Base-by-base conservation (phyloP, 2,329 filamentous ascomycete genomes). In the Neonectria ditissima region DNA sequence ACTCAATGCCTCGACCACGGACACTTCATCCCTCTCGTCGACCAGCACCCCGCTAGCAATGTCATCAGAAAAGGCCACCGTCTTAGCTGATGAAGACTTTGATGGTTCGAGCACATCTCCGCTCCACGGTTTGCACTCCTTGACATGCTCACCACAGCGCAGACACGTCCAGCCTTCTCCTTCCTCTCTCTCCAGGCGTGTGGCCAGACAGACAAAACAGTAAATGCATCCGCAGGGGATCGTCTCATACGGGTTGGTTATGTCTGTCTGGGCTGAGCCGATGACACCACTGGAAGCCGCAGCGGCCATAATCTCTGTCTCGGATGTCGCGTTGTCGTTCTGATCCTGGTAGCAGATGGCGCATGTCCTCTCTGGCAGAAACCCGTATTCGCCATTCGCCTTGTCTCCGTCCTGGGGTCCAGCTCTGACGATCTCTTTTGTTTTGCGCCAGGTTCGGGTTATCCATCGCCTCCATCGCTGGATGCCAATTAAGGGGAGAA, bases 291-390 rank as follows among this genome's bases (percentile, higher is more conserved):
- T 89, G 5, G 89, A 89, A 11, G 88, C 85, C 2, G 89, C 87
- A 1, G 89, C 87, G 1, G 91, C 89, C 69, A 97, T 82, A 4
- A 94, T 82, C 69, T 97, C 93, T 48, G 86, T 89, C 79, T 97
- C 94, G 2, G 88, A 89, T 1, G 88, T 86, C 1, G 89, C 85
- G 2, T 81, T 80, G 10, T 92, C 86, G 76, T 97, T 97, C 77
- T 97, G 93, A 71, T 97, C 94, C 73, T 94, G 90, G 78, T 98
- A 98, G 81, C 96, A 99, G 67, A 99, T 97, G 53, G 94, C 94
- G 78, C 96, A 99, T 0, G 95, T 98, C 63, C 95, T 85, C 79
- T 98, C 94, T 0, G 96, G 96, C 28, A 99, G 82, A 78, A 97
- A 97, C 0, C 87, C 86, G 52, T 93, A 87, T 76, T 97, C 93